Evolutionary conservation across 129 eudicot genomes (phyloP).

Genomic region (Sambucus nigra): DNA sequence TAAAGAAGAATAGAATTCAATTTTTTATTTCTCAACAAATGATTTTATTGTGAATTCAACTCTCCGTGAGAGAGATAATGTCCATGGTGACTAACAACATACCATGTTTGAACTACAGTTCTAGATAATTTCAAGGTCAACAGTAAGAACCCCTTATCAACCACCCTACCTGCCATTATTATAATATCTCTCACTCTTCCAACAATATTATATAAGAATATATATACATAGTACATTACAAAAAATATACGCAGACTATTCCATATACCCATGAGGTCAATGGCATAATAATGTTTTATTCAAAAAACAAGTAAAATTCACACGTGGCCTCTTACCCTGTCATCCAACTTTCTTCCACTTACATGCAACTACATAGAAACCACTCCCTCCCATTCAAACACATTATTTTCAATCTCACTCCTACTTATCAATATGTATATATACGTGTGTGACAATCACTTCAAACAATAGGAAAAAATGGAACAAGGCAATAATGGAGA

Average conservation of each 20-base stretch:
- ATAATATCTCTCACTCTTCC: no score
- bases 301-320: background rate
- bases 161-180: background rate
- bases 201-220: background rate
- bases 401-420: background rate
- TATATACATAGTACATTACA: no score
- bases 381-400: background rate
- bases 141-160: background rate
- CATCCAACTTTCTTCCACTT: constrained; percentile 22
- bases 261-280: background rate
- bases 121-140: background rate
- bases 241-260: no score
- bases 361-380: constrained; percentile 23
- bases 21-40: no score
- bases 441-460: background rate
- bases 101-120: constrained; percentile 1
- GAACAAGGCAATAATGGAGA: background rate
- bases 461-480: background rate
- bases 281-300: background rate
- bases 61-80: no score
- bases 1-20: no score
- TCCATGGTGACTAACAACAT: background rate
- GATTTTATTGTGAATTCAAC: no score
- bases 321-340: constrained; percentile 9
- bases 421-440: background rate